Conservation (phyloP, 345 rosid species). For the Hibiscus syriacus region DNA sequence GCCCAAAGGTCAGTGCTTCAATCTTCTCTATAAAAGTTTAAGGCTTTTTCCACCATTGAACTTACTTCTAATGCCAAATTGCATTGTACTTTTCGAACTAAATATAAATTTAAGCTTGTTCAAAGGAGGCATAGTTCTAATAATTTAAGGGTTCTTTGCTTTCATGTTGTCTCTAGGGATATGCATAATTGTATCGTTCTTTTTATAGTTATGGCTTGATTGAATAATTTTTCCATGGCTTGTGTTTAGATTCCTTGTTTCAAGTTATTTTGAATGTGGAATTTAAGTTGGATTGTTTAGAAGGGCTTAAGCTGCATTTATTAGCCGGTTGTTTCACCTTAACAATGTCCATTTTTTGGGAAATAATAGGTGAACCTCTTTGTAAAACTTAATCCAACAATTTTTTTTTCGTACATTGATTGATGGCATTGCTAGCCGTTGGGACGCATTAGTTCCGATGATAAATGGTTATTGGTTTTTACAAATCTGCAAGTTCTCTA, state of each 20-base stretch:
- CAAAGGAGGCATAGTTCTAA: neutral
- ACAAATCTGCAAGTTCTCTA: neutral
- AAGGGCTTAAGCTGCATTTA: neutral
- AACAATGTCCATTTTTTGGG: neutral
- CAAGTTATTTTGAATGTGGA: neutral
- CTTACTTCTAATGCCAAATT: neutral
- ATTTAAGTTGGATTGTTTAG: slow-evolving; percentile 1
- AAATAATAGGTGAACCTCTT: neutral
- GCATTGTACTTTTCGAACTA: neutral
- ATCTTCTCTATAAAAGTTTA: no score
- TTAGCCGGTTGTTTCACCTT: neutral
- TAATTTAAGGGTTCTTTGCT: neutral
- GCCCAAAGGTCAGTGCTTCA: no score
- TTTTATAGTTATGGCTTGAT: neutral
- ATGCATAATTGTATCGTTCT: neutral
- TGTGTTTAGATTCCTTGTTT: neutral
- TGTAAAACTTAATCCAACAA: neutral
- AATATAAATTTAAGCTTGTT: neutral
- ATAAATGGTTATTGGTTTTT: neutral
- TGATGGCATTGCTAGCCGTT: neutral
- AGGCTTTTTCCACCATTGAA: neutral
- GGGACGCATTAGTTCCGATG: neutral
- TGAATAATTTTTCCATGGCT: neutral
- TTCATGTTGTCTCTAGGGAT: neutral
- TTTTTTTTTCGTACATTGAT: neutral